A percentile compares a stretch with the other conserved stretches of the same genome.
Conservation (phyloP, 2,329 filamentous ascomycete species). For the Cladosporium sp. region DNA sequence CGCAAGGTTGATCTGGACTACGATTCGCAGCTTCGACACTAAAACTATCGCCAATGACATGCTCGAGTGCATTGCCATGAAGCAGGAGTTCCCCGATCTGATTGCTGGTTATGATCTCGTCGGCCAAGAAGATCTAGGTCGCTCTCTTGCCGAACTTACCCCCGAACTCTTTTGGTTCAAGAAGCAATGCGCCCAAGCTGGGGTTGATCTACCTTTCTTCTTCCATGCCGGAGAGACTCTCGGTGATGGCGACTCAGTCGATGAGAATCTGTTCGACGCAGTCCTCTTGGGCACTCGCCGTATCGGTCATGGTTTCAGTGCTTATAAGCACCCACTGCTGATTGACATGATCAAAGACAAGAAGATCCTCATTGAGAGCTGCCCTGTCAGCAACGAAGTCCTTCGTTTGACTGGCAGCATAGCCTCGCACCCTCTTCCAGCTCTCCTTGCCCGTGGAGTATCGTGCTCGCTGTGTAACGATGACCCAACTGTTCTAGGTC, state of each 20-base stretch:
- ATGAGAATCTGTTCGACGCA: slow-evolving; percentile 86
- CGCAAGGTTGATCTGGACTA: slow-evolving; percentile 80
- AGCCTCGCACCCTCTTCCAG: slow-evolving; percentile 76
- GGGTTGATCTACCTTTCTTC: slow-evolving; percentile 86
- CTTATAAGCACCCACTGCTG: slow-evolving; percentile 89
- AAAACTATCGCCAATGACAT: slow-evolving; percentile 71
- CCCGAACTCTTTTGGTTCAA: slow-evolving; percentile 93
- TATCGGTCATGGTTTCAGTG: slow-evolving; percentile 84
- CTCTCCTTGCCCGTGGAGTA: slow-evolving; percentile 80
- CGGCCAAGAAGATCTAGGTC: slow-evolving; percentile 79
- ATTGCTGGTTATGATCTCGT: slow-evolving; percentile 89
- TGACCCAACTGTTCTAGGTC: slow-evolving; percentile 84
- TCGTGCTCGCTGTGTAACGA: slow-evolving; percentile 84
- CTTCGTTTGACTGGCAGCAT: slow-evolving; percentile 76
- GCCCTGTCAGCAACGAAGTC: slow-evolving; percentile 88
- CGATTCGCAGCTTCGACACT: slow-evolving; percentile 63
- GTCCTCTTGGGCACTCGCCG: slow-evolving; percentile 81
- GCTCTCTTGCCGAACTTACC: slow-evolving; percentile 72
- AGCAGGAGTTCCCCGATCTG: slow-evolving; percentile 73
- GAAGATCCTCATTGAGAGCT: slow-evolving; percentile 84
- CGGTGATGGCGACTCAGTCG: slow-evolving; percentile 72
- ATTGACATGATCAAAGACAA: slow-evolving; percentile 87
- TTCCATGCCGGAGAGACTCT: slow-evolving; percentile 92
- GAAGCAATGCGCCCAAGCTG: slow-evolving; percentile 75
- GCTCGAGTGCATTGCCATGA: slow-evolving; percentile 83